Evolutionary conservation across 2,329 filamentous ascomycete genomes (phyloP), one percentile per base, ranked within the genome.

Genomic region (Cryoendolithus antarcticus): DNA sequence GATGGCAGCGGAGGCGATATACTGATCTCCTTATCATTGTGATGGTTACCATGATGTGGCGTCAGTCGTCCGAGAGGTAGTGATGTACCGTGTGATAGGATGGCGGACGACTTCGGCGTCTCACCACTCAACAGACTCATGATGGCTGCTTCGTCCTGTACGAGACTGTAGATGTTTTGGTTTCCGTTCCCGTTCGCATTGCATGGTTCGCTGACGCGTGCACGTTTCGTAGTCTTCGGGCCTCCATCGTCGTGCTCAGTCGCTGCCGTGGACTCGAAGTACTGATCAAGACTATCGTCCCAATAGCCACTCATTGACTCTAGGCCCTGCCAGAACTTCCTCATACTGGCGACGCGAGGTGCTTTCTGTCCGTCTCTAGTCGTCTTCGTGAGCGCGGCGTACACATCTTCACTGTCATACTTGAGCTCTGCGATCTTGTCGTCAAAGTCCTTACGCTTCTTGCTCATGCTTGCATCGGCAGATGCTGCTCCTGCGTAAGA

Each of bases 261-360:
- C 24, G 24, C 24, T 27, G 24, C 7, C 5, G 24, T 27, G 6
- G 24, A 27, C 6, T 58, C 53, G 32, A 65, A 66, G 52, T 76
- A 76, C 24, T 75, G 57, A 47, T 80, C 75, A 35, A 70, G 52
- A 42, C 68, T 74, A 30, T 62, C 64, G 50, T 80, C 75, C 75
- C 75, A 80, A 50, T 76, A 79, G 45, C 74, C 71, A 10, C 71
- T 63, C 65, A 79, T 65, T 29, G 66, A 67, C 46, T 77, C 71
- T 38, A 80, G 60, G 2, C 65, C 69, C 37, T 67, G 64, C 68
- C 71, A 80, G 55, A 80, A 79, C 40, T 72, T 75, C 38, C 75
- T 64, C 42, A 72, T 67, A 46, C 76, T 69, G 1, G 69, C 66
- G 33, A 79, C 49, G 10, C 70, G 64, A 27, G 24, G 24, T 27